phyloP scores from a whole-genome alignment of 225 moss, liverwort and hornwort genomes.

The Polytrichum commune region DNA sequence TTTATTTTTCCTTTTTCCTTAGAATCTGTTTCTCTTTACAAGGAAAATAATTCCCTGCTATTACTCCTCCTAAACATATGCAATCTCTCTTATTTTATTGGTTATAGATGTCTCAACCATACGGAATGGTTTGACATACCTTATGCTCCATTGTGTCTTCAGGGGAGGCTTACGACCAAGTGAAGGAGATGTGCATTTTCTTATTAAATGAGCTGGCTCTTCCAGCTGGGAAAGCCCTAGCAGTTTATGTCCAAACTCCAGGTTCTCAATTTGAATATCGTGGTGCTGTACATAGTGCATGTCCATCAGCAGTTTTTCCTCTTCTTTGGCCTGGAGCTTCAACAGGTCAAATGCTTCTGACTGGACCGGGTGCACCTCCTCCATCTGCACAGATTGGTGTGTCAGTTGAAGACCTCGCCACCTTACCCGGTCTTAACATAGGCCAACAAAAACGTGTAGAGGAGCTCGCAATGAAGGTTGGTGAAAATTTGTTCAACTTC shows the following conservation, averaged over 20 bases:
- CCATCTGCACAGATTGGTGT: constrained; percentile 83
- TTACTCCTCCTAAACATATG: too few relatives aligned
- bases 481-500: constrained; percentile 91
- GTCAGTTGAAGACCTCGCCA: constrained; percentile 77
- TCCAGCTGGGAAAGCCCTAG: constrained; percentile 70
- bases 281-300: constrained; percentile 73
- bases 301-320: constrained; percentile 82
- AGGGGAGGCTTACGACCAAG: constrained; percentile 92
- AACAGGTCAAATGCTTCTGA: constrained; percentile 80
- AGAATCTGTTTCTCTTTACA: too few relatives aligned
- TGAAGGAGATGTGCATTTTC: constrained; percentile 94
- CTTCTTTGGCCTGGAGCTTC: constrained; percentile 72
- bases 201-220: constrained; percentile 64
- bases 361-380: constrained; percentile 69
- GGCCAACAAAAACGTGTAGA: constrained; percentile 89
- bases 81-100: too few relatives aligned
- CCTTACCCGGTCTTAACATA: constrained; percentile 70
- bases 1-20: too few relatives aligned
- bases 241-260: constrained; percentile 88
- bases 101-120: too few relatives aligned
- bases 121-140: neutral
- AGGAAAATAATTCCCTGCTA: too few relatives aligned
- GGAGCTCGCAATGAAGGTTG: constrained; percentile 89
- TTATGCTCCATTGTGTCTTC: constrained; percentile 7
- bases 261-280: constrained; percentile 88